These are phyloP conservation scores for Capsaspora owczarzaki DNA, from an alignment of 78 protist genomes.

Conservation along the genomic window DNA sequence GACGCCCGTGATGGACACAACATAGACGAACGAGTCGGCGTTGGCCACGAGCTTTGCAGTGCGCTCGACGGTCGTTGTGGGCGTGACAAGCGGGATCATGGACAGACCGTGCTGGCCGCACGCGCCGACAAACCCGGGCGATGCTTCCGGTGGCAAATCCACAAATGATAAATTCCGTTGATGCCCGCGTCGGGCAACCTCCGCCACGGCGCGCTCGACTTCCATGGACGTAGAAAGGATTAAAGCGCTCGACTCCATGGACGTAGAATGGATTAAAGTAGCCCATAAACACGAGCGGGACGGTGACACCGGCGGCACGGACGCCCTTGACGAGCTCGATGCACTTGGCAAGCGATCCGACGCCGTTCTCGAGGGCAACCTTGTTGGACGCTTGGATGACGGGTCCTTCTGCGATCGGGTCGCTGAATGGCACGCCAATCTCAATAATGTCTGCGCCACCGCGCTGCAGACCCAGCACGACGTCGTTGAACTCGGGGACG, in stretches of 20 bases:
- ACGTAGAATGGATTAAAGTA: slow-evolving; percentile 63
- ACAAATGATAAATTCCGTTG: slow-evolving; percentile 73
- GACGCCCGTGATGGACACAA: slow-evolving; percentile 40
- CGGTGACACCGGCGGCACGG: slow-evolving; percentile 53
- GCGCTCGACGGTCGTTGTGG: slow-evolving; percentile 55
- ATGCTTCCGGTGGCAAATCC: slow-evolving; percentile 73
- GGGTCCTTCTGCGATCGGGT: slow-evolving; percentile 58
- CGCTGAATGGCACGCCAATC: slow-evolving; percentile 53
- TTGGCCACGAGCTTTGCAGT: not conserved
- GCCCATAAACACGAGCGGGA: slow-evolving; percentile 68
- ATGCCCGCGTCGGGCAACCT: slow-evolving; percentile 22
- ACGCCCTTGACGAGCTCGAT: slow-evolving; percentile 23
- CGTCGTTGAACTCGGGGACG: not conserved
- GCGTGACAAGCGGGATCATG: slow-evolving; percentile 36
- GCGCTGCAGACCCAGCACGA: slow-evolving; percentile 33
- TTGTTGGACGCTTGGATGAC: slow-evolving; percentile 46
- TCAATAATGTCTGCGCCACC: slow-evolving; percentile 79
- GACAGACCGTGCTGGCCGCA: slow-evolving; percentile 9
- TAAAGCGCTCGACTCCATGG: slow-evolving; percentile 43
- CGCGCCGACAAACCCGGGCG: not conserved
- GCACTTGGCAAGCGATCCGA: slow-evolving; percentile 12
- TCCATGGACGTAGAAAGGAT: too few species aligned
- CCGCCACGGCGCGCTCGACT: slow-evolving; percentile 4
- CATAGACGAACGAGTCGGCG: slow-evolving; percentile 46
- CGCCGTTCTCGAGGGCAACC: slow-evolving; percentile 27